Evolutionary conservation across 139 green algal genomes (phyloP).

Genomic region (Volvox africanus): DNA sequence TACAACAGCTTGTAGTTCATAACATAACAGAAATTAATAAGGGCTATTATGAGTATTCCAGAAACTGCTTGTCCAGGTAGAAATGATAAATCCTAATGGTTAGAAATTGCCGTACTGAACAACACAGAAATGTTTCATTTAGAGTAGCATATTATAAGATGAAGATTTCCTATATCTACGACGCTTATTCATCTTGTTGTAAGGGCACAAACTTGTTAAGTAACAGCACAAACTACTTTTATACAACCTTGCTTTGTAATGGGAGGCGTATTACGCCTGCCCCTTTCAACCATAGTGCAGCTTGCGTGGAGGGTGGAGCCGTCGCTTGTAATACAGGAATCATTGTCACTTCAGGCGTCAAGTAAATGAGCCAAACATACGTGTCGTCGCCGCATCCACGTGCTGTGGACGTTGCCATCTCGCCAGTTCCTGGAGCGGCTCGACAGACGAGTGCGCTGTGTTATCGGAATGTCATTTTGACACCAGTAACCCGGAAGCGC

Average conservation of each 20-base stretch:
- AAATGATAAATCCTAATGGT: too few relatives aligned
- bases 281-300: neutral
- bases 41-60: too few relatives aligned
- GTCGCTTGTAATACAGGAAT: conserved; percentile 23
- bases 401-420: neutral
- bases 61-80: too few relatives aligned
- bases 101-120: too few relatives aligned
- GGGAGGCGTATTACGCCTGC: conserved; percentile 23
- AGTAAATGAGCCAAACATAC: conserved; percentile 10
- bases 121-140: too few relatives aligned
- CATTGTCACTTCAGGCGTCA: conserved; percentile 17
- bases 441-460: neutral
- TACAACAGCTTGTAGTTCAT: too few relatives aligned
- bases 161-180: too few relatives aligned
- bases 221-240: too few relatives aligned
- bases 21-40: too few relatives aligned
- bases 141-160: too few relatives aligned
- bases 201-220: too few relatives aligned
- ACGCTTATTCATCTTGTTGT: too few relatives aligned
- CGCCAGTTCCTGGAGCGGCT: neutral
- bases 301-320: neutral
- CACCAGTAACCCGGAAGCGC: neutral
- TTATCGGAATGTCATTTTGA: neutral
- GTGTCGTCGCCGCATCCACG: neutral
- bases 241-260: neutral